phyloP scores from a whole-genome alignment of 768 basidiomycete species.

The Tricholoma saponaceum region DNA sequence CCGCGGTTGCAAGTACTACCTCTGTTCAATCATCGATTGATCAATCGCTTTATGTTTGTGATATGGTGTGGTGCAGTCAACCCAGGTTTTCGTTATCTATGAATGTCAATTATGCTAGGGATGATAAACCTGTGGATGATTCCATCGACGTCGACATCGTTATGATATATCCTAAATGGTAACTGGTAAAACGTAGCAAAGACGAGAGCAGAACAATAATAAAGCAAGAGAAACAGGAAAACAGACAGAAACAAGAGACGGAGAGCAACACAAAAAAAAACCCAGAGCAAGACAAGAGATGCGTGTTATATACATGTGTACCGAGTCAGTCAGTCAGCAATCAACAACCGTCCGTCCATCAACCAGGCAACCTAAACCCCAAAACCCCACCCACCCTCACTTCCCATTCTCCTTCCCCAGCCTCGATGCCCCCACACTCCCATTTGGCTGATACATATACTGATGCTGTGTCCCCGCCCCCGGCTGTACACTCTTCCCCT shows the following conservation, averaged over 20 bases:
- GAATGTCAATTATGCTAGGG: background rate
- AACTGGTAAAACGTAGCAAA: background rate
- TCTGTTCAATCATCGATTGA: no score
- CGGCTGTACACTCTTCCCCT: slow-evolving; percentile 3
- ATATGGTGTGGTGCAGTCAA: no score
- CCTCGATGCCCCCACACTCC: slow-evolving; percentile 19
- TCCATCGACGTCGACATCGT: background rate
- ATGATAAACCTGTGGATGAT: background rate
- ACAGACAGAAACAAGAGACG: background rate
- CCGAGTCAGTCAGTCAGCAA: background rate
- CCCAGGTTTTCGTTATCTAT: background rate
- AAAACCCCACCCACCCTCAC: slow-evolving; percentile 6
- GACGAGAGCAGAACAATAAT: background rate
- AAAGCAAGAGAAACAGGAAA: background rate
- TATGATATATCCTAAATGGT: background rate
- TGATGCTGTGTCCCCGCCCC: slow-evolving; percentile 28
- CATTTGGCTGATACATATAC: slow-evolving; percentile 45
- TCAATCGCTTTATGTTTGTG: no score
- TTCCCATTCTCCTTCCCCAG: slow-evolving; percentile 30
- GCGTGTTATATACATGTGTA: background rate
- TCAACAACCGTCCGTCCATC: background rate
- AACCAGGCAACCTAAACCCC: background rate
- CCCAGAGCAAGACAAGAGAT: background rate
- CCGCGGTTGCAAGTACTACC: no score
- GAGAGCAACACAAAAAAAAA: background rate